Evolutionary conservation across 2,329 filamentous ascomycete genomes (phyloP).

Genomic region (Elsinoe australis): DNA sequence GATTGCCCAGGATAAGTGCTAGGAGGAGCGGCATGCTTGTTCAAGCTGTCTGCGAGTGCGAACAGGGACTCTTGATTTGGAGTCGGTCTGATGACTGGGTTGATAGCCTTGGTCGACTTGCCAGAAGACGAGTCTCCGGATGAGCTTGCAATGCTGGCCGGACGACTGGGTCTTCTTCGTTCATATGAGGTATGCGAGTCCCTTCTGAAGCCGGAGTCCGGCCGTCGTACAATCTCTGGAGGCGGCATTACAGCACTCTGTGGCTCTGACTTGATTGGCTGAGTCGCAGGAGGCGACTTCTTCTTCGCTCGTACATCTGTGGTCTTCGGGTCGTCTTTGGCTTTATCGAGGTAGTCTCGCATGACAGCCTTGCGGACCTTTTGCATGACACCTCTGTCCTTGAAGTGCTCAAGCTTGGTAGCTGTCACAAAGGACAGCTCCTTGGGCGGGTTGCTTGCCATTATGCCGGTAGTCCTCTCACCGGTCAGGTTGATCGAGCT

Average conservation of each 20-base stretch:
- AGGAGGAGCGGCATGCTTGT: not conserved
- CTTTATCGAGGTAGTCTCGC: conserved; percentile 29
- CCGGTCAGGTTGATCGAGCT: not conserved
- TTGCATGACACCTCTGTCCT: conserved; percentile 25
- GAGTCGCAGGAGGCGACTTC: conserved; percentile 2
- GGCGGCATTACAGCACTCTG: not conserved
- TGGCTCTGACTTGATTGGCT: conserved; percentile 1
- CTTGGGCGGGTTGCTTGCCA: not conserved
- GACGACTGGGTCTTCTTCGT: not conserved
- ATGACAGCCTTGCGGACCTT: conserved; percentile 29
- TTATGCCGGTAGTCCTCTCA: not conserved
- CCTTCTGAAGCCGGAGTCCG: no score
- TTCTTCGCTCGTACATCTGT: conserved; percentile 23
- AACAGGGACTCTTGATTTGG: conserved; percentile 5
- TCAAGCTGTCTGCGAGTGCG: not conserved
- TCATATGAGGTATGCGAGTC: conserved; percentile 2
- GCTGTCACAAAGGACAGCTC: conserved; percentile 25
- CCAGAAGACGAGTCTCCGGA: not conserved
- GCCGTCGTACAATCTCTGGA: not conserved
- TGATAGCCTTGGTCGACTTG: conserved; percentile 4
- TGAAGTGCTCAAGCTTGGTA: conserved; percentile 25
- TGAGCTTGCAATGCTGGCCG: conserved; percentile 1
- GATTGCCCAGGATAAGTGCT: not conserved
- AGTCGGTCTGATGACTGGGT: conserved; percentile 4
- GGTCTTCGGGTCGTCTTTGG: conserved; percentile 24